These are phyloP conservation scores for Paxillus rubicundulus DNA, from an alignment of 768 basidiomycete species.

Conservation along the genomic window DNA sequence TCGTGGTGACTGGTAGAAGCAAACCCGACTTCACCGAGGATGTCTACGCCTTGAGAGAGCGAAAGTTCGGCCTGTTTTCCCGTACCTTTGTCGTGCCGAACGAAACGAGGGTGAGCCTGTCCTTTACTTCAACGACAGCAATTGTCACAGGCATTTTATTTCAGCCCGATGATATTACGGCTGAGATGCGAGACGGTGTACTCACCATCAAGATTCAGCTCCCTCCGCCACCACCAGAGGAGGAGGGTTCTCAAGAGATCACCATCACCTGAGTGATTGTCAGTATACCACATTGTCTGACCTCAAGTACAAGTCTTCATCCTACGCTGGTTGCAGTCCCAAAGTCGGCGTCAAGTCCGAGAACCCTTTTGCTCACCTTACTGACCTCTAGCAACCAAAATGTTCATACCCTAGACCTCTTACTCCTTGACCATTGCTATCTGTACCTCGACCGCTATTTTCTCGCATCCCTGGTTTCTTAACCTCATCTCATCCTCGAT, in stretches of 20 bases:
- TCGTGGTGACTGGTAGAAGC: conserved; percentile 52
- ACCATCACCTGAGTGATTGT: conserved; percentile 43
- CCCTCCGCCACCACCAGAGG: conserved; percentile 42
- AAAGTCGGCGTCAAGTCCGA: background rate
- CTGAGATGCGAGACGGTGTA: conserved; percentile 58
- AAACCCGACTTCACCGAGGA: conserved; percentile 41
- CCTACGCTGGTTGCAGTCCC: conserved; percentile 2
- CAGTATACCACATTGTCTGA: conserved; percentile 11
- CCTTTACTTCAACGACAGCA: conserved; percentile 4
- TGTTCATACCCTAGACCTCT: background rate
- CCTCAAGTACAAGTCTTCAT: conserved; percentile 7
- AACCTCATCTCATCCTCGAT: background rate
- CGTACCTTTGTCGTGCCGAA: conserved; percentile 54
- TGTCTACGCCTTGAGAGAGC: conserved; percentile 50
- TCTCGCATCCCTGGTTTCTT: background rate
- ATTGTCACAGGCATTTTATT: conserved; percentile 8
- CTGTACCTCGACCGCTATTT: background rate
- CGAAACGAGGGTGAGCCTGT: conserved; percentile 51
- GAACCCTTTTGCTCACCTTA: background rate
- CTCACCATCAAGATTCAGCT: conserved; percentile 54
- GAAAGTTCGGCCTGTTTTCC: conserved; percentile 49
- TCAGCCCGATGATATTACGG: conserved; percentile 54
- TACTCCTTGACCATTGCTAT: background rate
- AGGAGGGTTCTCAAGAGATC: conserved; percentile 48
- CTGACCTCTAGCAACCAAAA: background rate